These are phyloP conservation scores for Colletotrichum lini DNA, from an alignment of 2,329 filamentous ascomycete genomes.

Conservation along the genomic window DNA sequence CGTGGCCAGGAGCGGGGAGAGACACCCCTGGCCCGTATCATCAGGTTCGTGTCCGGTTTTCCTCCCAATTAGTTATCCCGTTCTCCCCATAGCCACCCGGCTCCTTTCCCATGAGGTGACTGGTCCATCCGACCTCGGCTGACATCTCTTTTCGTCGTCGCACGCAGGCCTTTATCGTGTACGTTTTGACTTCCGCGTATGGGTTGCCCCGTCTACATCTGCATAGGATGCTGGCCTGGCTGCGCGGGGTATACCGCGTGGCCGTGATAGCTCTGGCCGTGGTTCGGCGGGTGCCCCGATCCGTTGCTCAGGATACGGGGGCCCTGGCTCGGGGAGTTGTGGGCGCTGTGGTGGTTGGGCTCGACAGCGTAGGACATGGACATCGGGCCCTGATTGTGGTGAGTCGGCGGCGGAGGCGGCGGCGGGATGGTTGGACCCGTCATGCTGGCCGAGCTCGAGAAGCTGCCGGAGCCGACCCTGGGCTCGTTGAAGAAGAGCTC, in stretches of 20 bases:
- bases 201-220: slow-evolving; percentile 14
- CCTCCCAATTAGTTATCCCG: slow-evolving; percentile 9
- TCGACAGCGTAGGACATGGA: slow-evolving; percentile 31
- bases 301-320: slow-evolving; percentile 29
- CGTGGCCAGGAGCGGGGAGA: background rate
- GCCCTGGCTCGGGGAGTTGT: slow-evolving; percentile 30
- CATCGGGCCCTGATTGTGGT: slow-evolving; percentile 29
- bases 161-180: background rate
- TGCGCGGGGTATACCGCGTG: slow-evolving; percentile 4
- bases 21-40: slow-evolving; percentile 10
- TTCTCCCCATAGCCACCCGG: too few species aligned
- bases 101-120: background rate
- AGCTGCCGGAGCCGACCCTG: slow-evolving; percentile 51
- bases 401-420: slow-evolving; percentile 11
- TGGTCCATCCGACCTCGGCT: background rate
- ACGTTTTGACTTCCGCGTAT: background rate
- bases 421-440: slow-evolving; percentile 4
- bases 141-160: background rate
- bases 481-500: slow-evolving; percentile 57
- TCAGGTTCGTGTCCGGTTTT: slow-evolving; percentile 1
- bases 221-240: slow-evolving; percentile 15
- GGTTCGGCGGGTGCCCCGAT: slow-evolving; percentile 12
- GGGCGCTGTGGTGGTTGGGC: slow-evolving; percentile 33
- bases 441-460: slow-evolving; percentile 57
- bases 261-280: slow-evolving; percentile 24